Base-by-base conservation (phyloP, 371 early-diverging fungal genomes). In the Mortierella sp. region DNA sequence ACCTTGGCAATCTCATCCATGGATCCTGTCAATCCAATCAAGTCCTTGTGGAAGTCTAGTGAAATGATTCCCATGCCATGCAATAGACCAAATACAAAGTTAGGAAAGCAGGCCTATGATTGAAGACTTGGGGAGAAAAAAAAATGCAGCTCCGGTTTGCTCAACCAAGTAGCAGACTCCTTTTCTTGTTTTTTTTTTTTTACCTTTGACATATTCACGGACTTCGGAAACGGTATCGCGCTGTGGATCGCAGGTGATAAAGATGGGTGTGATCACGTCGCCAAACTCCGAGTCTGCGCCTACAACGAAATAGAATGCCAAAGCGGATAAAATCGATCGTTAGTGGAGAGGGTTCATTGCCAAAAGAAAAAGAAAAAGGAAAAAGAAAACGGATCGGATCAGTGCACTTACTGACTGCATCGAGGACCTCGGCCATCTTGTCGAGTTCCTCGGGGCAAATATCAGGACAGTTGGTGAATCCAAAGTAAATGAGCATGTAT, bases 401-500 rank as follows among this genome's bases (percentile, higher is more conserved):
- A n/a, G n/a, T n/a, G n/a, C 37, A 75, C 86, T 81, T 88, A 89
- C 94, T 90, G 57, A 96, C 74, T 4, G 75, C 82, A 37, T 96
- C 93, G n/a, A 97, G 88, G 15, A 96, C 93, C 62, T 93, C 90
- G 6, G 95, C 93, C 91, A 99, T 97, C 85, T 97, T 98, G 75
- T 99, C 98, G 59, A 99, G 84, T 82, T 99, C 99, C 68, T 98
- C 98, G 21, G 99, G 99, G 66, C 99, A 99, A 62, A 99, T 95
- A 85, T 99, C 99, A 0, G 99, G 99, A 79, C 99, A 99, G 85
- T 97, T 88, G 25, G 98, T 98, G 84, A 98, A 99, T 12, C 99
- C 99, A 88, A 99, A 99, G 84, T 99, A 99, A 16, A 98, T 84
- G 72, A 99, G 85, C 75, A 90, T 86, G 75, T 89, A 97, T 52